Conservation (phyloP, 2,329 filamentous ascomycete genomes). For the Alternaria atra region DNA sequence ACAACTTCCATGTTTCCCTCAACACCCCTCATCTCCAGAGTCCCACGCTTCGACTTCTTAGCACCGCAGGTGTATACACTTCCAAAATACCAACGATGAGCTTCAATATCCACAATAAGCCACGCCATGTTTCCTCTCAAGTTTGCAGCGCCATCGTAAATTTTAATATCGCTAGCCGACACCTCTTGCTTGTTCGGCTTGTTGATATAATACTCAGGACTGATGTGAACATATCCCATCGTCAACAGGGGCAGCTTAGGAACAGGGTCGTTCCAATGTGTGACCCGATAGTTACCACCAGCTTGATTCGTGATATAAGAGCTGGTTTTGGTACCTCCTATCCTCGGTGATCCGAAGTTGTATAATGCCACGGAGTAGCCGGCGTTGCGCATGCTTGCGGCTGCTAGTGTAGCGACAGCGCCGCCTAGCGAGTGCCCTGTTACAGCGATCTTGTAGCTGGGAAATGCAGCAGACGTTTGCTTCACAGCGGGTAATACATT, state of each 20-base stretch:
- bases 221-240: constrained; percentile 71
- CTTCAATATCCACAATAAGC: constrained; percentile 39
- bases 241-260: constrained; percentile 70
- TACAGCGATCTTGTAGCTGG: constrained; percentile 63
- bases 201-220: constrained; percentile 70
- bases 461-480: constrained; percentile 57
- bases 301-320: constrained; percentile 64
- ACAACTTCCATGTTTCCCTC: constrained; percentile 22
- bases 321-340: constrained; percentile 68
- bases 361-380: constrained; percentile 53
- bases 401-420: constrained; percentile 69
- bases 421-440: constrained; percentile 76
- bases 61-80: constrained; percentile 33
- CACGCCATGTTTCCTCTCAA: constrained; percentile 42
- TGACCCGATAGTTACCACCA: constrained; percentile 69
- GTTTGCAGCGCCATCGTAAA: constrained; percentile 34
- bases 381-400: constrained; percentile 55
- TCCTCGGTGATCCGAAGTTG: constrained; percentile 72
- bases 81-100: constrained; percentile 50
- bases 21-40: constrained; percentile 15
- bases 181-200: constrained; percentile 33
- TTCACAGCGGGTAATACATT: constrained; percentile 57
- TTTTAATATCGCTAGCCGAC: constrained; percentile 30
- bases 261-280: constrained; percentile 73
- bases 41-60: constrained; percentile 18